Evolutionary conservation across 106 monocot species (phyloP), one percentile per base, ranked within the genome.

Genomic region (Dactylorhiza incarnata): DNA sequence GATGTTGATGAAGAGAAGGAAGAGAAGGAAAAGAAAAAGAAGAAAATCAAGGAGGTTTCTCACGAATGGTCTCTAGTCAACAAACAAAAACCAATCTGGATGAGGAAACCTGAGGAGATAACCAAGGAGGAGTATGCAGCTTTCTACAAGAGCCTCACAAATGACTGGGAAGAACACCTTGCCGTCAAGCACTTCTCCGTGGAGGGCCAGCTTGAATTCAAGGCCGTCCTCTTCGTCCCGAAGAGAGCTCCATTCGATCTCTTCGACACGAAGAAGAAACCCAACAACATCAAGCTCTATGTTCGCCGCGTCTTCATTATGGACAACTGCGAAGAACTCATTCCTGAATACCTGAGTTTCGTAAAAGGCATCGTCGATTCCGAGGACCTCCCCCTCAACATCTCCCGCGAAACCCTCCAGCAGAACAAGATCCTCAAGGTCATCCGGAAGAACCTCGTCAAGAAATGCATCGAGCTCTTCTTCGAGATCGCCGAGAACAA

Each of bases 361-460:
- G 79, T 91, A 9, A 91, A 91, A 79, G 90, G 90, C 1, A 91
- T 91, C 52, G 90, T 91, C 0, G 90, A 91, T 72, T 91, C 90
- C 48, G 90, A 91, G 81, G 87, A 90, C 77, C 85, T 87, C 24
- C 90, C 90, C 20, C 83, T 91, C n/a, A 91, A 91, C 81, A 91
- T 87, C 46, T 91, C 90, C 10, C 78, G 90, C 52, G 90, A 91
- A 81, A 91, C 17, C 81, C 81, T 91, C 14, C 90, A 91, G 79
- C 90, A 91, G 67, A 91, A 91, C 85, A 91, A 91, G 83, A 91
- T 91, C 51, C 85, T 91, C n/a, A 91, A 91, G 77, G 90, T 91
- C 20, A 91, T 91, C 76, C 83, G 90, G 37, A 91, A 91, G 83
- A 91, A 91, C 74, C 81, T 91, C 22, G 90, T 91, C 19, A 91